A percentile compares a stretch with the other conserved stretches of the same genome.
These are phyloP conservation scores for Phytophthora sp. DNA, from an alignment of 352 stramenopile species.

Conservation along the genomic window DNA sequence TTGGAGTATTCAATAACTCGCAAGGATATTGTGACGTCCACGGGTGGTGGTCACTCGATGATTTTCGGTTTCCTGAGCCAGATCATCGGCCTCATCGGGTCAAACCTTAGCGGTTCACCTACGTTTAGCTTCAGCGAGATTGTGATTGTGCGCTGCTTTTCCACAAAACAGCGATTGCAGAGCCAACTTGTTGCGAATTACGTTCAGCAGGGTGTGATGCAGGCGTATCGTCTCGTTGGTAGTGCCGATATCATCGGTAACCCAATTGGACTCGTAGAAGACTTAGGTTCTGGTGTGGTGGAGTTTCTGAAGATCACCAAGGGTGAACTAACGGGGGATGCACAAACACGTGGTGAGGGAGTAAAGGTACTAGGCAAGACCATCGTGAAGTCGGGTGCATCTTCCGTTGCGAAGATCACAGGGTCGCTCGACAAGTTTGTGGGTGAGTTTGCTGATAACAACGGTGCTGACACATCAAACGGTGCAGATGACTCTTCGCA, in stretches of 20 bases:
- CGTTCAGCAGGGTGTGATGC: conserved; percentile 80
- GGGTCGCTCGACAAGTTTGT: conserved; percentile 89
- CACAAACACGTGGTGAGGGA: conserved; percentile 83
- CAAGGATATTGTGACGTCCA: conserved; percentile 80
- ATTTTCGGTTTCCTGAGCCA: conserved; percentile 84
- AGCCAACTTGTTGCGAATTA: conserved; percentile 87
- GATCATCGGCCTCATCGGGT: conserved; percentile 82
- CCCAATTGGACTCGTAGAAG: conserved; percentile 86
- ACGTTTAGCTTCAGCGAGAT: conserved; percentile 88
- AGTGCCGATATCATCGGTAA: conserved; percentile 90
- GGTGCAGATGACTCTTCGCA: conserved; percentile 37
- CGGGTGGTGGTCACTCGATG: conserved; percentile 67
- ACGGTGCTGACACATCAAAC: conserved; percentile 20
- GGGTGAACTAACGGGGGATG: conserved; percentile 79
- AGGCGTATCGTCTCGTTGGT: conserved; percentile 84
- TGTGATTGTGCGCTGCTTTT: conserved; percentile 84
- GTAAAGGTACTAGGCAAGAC: conserved; percentile 89
- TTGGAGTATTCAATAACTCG: conserved; percentile 87
- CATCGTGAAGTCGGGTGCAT: conserved; percentile 78
- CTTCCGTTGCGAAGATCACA: conserved; percentile 83
- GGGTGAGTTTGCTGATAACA: conserved; percentile 75
- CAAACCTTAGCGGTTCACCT: conserved; percentile 83
- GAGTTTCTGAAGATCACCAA: conserved; percentile 92
- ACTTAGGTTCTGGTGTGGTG: conserved; percentile 85
- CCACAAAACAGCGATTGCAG: conserved; percentile 78